Percentiles rank a stretch among this genome's conserved stretches.
Evolutionary conservation across 106 monocot genomes (phyloP).

Genomic region (Dioscorea alata): DNA sequence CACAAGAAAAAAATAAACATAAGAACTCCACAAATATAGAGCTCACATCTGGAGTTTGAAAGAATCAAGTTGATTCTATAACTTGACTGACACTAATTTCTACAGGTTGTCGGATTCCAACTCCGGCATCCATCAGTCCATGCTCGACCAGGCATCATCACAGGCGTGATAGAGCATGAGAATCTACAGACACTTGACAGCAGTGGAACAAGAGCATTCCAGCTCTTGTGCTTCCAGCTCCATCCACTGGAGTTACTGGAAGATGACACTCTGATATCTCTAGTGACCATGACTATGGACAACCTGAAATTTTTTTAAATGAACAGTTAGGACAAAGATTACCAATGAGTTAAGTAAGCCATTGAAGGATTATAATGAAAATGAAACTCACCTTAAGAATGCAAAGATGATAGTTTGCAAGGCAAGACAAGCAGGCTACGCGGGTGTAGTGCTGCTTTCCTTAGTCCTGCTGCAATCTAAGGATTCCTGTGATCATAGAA

Average conservation of each 20-base stretch:
- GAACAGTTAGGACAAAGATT: background rate
- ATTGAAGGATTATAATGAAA: background rate
- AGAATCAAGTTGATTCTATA: too few relatives aligned
- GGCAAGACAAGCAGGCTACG: conserved; percentile 11
- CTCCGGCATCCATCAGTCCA: conserved; percentile 13
- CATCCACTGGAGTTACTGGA: conserved; percentile 10
- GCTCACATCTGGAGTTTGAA: background rate
- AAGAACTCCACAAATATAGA: background rate
- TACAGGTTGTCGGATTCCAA: conserved; percentile 12
- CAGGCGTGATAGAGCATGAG: background rate
- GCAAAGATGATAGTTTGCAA: conserved; percentile 14
- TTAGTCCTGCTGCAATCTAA: conserved; percentile 40
- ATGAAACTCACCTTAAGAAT: conserved; percentile 6
- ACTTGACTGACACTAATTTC: background rate
- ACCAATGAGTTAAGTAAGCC: background rate
- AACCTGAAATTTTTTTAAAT: conserved; percentile 3
- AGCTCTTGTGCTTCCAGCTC: conserved; percentile 10
- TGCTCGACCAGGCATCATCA: background rate
- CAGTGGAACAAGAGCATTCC: conserved; percentile 7
- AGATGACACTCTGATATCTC: conserved; percentile 3
- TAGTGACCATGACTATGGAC: conserved; percentile 14
- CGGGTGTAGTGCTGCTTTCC: conserved; percentile 2
- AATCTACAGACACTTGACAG: background rate
- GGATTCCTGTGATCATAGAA: conserved; percentile 8
- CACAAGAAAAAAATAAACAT: too few relatives aligned